Conservation (phyloP, 1,284 basidiomycete genomes). For the Bjerkandera adusta region DNA sequence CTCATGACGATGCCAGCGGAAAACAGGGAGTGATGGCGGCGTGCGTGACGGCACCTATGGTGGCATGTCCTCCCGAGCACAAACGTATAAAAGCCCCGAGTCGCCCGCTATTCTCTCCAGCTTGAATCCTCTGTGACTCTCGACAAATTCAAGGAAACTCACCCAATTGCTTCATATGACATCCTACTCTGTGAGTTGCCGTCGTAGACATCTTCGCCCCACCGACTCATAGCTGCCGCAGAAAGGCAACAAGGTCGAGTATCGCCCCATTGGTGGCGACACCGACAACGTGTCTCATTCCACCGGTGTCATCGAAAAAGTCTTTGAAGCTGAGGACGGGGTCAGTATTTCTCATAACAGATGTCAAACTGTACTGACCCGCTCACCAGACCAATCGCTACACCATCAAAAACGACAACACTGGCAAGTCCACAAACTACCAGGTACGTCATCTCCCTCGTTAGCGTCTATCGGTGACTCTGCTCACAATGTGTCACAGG, state of each 20-base stretch:
- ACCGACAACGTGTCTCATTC: constrained; percentile 38
- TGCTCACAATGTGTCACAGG: constrained; percentile 21
- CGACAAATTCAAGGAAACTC: no score
- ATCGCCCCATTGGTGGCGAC: constrained; percentile 40
- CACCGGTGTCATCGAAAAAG: constrained; percentile 34
- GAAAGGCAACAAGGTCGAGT: constrained; percentile 43
- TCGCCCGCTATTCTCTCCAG: no score
- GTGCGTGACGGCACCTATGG: no score
- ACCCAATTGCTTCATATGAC: no score
- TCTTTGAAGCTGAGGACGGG: constrained; percentile 30
- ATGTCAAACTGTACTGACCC: not conserved
- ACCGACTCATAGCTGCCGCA: constrained; percentile 15
- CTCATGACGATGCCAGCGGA: no score
- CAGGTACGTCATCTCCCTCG: constrained; percentile 25
- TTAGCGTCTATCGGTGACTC: no score
- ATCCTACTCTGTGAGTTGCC: no score
- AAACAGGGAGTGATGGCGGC: no score
- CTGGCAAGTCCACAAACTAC: constrained; percentile 39
- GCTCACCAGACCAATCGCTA: constrained; percentile 30
- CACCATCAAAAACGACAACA: constrained; percentile 43
- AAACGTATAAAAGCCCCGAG: no score
- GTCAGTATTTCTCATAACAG: constrained; percentile 15
- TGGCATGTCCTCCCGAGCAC: no score
- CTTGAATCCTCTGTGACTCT: no score
- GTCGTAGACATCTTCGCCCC: not conserved